Evolutionary conservation across 495 filamentous ascomycete genomes (phyloP).

Genomic region (Bathelium albidoporum): DNA sequence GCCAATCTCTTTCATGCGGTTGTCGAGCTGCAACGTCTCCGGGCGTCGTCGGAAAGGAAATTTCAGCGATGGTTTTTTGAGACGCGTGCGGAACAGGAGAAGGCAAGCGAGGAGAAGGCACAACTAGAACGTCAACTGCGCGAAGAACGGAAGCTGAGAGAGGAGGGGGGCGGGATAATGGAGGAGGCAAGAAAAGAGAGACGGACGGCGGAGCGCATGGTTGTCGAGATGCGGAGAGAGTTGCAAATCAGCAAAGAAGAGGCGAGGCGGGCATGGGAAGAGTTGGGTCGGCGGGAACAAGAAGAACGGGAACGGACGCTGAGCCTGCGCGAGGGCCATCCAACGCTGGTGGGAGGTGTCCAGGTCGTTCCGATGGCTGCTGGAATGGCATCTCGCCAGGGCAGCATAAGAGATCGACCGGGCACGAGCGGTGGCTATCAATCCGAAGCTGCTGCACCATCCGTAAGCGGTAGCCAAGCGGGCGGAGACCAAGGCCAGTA

Average conservation of each 20-base stretch:
- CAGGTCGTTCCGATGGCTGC: constrained; percentile 94
- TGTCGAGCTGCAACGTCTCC: constrained; percentile 89
- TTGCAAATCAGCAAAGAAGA: constrained; percentile 92
- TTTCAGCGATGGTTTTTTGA: constrained; percentile 99
- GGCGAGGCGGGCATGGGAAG: constrained; percentile 92
- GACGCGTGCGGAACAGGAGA: constrained; percentile 78
- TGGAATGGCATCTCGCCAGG: constrained; percentile 57
- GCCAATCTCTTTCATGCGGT: constrained; percentile 97
- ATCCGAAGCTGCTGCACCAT: not conserved
- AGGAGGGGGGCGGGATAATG: constrained; percentile 42
- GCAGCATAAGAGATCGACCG: constrained; percentile 33
- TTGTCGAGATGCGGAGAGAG: constrained; percentile 80
- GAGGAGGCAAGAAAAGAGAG: constrained; percentile 38
- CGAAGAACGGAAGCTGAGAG: constrained; percentile 57
- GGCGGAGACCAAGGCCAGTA: constrained; percentile 27
- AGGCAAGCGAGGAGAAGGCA: constrained; percentile 71
- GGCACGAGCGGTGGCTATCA: constrained; percentile 26
- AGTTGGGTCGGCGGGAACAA: constrained; percentile 85
- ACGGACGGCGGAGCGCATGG: constrained; percentile 58
- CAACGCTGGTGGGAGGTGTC: constrained; percentile 82
- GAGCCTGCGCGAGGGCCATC: constrained; percentile 74
- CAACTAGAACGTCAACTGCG: constrained; percentile 63
- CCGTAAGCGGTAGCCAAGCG: not conserved
- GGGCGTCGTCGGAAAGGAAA: constrained; percentile 90
- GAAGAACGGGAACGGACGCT: constrained; percentile 88